Evolutionary conservation across 2,329 filamentous ascomycete genomes (phyloP), one percentile per base, ranked within the genome.

Genomic region (Alternaria triticimaculans): DNA sequence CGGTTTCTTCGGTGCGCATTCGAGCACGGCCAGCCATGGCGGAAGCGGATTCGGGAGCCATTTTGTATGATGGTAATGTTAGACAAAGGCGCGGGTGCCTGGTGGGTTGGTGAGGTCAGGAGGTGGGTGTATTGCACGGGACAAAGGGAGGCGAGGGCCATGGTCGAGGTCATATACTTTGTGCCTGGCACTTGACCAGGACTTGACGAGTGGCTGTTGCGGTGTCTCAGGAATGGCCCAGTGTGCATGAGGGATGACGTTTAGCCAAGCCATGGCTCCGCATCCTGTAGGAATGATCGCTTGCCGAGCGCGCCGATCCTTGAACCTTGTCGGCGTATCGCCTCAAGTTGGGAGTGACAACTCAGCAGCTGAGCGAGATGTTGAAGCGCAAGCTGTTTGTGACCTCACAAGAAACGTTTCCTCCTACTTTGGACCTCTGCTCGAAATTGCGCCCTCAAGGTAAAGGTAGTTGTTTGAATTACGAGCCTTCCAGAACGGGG

Each of bases 121-220:
- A 73, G 77, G 73, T 14, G 33, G 59, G 60, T 68, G 72, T 72
- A 72, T 74, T 72, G 76, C 77, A 79, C 75, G 72, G 69, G 76
- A 72, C 65, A 61, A 57, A n/a, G 60, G 55, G 49, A 51, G 60
- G 70, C 63, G 58, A 66, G 57, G 66, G 66, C 57, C 65, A 66
- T 65, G 58, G 65, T 67, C 28, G 58, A 58, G 37, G 65, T 62
- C 58, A 70, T 68, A 66, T 70, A 70, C 45, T 50, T 55, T 41
- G 62, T 59, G 51, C 56, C 58, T 72, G 62, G 62, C 66, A 62
- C 65, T 67, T 61, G 62, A 65, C 60, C 59, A 60, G 61, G 54
- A 59, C 60, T 62, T 20, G 60, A 55, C 59, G 66, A 54, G 62
- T 60, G 64, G 58, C 55, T 59, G 58, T 57, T 58, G 41, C 60